Evolutionary conservation across 306 rosid genomes (phyloP).

Genomic region (Sicyos edulis): DNA sequence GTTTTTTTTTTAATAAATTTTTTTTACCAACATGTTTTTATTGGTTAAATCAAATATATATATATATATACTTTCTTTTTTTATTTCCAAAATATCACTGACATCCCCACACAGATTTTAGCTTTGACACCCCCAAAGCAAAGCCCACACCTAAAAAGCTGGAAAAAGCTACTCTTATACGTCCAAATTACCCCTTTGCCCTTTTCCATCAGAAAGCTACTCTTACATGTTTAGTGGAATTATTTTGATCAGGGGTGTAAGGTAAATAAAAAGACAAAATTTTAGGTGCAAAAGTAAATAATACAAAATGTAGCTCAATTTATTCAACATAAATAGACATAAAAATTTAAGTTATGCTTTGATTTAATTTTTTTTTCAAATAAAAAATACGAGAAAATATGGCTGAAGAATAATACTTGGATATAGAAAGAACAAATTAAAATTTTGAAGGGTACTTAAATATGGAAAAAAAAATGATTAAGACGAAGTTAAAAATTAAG

Average conservation of each 20-base stretch:
- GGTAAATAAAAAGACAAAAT: too few species aligned
- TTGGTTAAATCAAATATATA: not conserved
- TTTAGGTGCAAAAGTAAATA: too few species aligned
- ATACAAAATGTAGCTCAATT: too few species aligned
- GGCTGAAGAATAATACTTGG: too few species aligned
- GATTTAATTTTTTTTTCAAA: too few species aligned
- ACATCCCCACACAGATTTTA: conserved; percentile 14
- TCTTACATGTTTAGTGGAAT: not conserved
- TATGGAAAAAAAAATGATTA: too few species aligned
- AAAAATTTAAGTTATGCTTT: too few species aligned
- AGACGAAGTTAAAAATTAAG: too few species aligned
- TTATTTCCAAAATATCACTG: conserved; percentile 13
- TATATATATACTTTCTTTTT: not conserved
- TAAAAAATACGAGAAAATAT: too few species aligned
- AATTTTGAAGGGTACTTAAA: too few species aligned
- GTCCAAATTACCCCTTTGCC: not conserved
- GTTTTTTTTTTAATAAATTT: not conserved
- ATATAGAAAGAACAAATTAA: too few species aligned
- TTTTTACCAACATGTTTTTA: not conserved
- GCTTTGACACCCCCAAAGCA: conserved; percentile 13
- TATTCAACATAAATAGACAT: too few species aligned
- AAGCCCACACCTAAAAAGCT: conserved; percentile 22
- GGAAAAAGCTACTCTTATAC: not conserved
- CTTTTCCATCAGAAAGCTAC: not conserved
- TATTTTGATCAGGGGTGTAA: not conserved